phyloP scores from a whole-genome alignment of 2,329 filamentous ascomycete genomes.

The Parafenestella ontariensis region DNA sequence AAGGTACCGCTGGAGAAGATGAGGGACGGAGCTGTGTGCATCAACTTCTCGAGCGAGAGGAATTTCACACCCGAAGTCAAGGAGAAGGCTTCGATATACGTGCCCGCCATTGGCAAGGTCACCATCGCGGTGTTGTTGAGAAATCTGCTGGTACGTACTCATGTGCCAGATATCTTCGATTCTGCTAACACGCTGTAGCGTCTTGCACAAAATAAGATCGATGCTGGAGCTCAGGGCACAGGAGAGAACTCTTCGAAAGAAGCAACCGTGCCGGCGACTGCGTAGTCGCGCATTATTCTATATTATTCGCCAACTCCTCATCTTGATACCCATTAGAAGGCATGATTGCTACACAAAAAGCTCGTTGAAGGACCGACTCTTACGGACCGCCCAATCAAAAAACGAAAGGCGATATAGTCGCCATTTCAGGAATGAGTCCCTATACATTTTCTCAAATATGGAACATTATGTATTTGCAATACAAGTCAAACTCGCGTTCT shows the following conservation, averaged over 20 bases:
- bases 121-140: constrained; percentile 91
- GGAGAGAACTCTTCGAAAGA: constrained; percentile 27
- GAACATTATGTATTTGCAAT: no score
- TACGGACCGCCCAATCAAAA: no score
- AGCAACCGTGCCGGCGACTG: constrained; percentile 17
- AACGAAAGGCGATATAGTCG: no score
- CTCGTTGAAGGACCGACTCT: no score
- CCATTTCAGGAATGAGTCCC: no score
- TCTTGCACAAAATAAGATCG: constrained; percentile 53
- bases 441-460: no score
- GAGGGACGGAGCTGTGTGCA: constrained; percentile 92
- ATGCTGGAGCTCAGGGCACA: constrained; percentile 35
- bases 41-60: constrained; percentile 96
- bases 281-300: neutral
- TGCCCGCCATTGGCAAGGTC: constrained; percentile 96
- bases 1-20: constrained; percentile 87
- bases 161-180: neutral
- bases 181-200: constrained; percentile 42
- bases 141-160: constrained; percentile 78
- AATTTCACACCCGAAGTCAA: constrained; percentile 93
- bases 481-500: no score
- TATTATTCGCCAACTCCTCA: neutral
- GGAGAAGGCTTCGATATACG: constrained; percentile 95
- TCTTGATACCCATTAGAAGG: constrained; percentile 41
- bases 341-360: constrained; percentile 19